Evolutionary conservation across 805 yeast species (phyloP).

Genomic region (Pichia insulana): DNA sequence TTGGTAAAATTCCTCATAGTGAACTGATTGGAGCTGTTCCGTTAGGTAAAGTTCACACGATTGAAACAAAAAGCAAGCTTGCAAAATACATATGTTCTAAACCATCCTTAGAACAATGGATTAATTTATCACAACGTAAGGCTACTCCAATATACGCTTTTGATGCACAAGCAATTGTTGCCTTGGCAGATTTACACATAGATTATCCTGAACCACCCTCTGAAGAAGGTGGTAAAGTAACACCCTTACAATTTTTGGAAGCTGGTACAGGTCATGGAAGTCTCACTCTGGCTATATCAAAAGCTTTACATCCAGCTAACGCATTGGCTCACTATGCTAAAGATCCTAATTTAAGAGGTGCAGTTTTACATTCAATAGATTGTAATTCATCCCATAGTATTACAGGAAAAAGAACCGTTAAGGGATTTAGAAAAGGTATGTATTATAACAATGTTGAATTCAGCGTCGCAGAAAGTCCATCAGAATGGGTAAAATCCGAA

Average conservation of each 20-base stretch:
- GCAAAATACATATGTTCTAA: slow-evolving; percentile 28
- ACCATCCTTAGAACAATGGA: slow-evolving; percentile 41
- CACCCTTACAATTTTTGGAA: slow-evolving; percentile 37
- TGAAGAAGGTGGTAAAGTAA: slow-evolving; percentile 7
- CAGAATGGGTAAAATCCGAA: slow-evolving; percentile 29
- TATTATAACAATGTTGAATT: slow-evolving; percentile 38
- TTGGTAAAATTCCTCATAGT: slow-evolving; percentile 28
- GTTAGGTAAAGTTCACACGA: slow-evolving; percentile 22
- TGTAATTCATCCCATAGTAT: slow-evolving; percentile 31
- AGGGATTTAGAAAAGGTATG: slow-evolving; percentile 34
- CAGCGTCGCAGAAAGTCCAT: slow-evolving; percentile 34
- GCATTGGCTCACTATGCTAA: slow-evolving; percentile 20
- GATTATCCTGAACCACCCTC: slow-evolving; percentile 17
- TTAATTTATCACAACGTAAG: slow-evolving; percentile 31
- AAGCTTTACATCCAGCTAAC: slow-evolving; percentile 37
- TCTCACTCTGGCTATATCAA: slow-evolving; percentile 35
- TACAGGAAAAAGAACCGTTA: slow-evolving; percentile 34
- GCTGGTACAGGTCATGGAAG: slow-evolving; percentile 54
- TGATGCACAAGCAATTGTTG: slow-evolving; percentile 40
- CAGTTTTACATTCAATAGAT: slow-evolving; percentile 39
- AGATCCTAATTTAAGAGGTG: slow-evolving; percentile 28
- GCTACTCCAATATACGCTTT: slow-evolving; percentile 45
- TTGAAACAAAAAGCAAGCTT: slow-evolving; percentile 10
- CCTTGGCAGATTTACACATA: slow-evolving; percentile 37
- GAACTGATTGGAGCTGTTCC: slow-evolving; percentile 33